A percentile compares a stretch with the other conserved stretches of the same genome.
These are phyloP conservation scores for Epichloe typhina DNA, from an alignment of 2,329 filamentous ascomycete genomes.

Conservation along the genomic window DNA sequence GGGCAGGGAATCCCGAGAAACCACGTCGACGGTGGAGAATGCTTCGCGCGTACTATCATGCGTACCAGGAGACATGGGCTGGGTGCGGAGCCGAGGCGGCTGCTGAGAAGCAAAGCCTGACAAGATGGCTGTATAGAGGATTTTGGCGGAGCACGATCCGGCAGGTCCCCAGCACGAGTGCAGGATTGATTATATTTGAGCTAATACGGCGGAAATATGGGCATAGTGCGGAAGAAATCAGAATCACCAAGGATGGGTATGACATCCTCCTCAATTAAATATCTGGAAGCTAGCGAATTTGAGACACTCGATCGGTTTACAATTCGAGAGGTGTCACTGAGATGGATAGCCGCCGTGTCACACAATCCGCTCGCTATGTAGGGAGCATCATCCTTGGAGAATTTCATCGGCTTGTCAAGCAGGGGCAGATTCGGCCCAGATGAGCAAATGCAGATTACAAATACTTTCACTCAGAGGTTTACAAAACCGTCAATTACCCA, in stretches of 20 bases:
- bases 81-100: constrained; percentile 46
- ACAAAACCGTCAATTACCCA: too few species aligned
- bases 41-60: constrained; percentile 53
- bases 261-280: constrained; percentile 46
- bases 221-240: constrained; percentile 44
- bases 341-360: too few species aligned
- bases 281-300: background rate
- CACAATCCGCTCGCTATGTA: too few species aligned
- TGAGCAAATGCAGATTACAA: too few species aligned
- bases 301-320: background rate
- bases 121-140: constrained; percentile 54
- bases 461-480: too few species aligned
- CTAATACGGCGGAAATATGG: constrained; percentile 62
- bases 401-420: too few species aligned
- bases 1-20: constrained; percentile 17
- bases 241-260: constrained; percentile 55
- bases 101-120: constrained; percentile 40
- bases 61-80: constrained; percentile 54
- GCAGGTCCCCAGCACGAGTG: constrained; percentile 65
- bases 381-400: too few species aligned
- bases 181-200: constrained; percentile 68
- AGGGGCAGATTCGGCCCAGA: too few species aligned
- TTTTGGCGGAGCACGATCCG: constrained; percentile 62
- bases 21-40: constrained; percentile 33
- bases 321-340: too few species aligned